Evolutionary conservation across 2,329 filamentous ascomycete genomes (phyloP), one percentile per base, ranked within the genome.

Genomic region (Pyrenophora graminea): DNA sequence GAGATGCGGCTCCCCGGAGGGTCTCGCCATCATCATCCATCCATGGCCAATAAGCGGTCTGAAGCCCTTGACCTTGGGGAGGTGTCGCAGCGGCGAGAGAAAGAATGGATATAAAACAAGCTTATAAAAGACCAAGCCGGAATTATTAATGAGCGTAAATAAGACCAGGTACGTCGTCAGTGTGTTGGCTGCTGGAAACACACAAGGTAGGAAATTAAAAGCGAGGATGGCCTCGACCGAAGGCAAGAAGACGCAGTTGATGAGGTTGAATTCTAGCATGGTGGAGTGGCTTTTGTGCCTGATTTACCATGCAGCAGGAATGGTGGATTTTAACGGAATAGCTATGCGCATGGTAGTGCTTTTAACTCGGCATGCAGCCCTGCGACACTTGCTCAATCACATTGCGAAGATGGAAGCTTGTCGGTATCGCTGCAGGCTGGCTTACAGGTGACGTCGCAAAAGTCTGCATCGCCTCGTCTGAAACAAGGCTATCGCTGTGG

Each of bases 31-130:
- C 45, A 73, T 62, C 4, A 64, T 57, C 8, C 67, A 45, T 4
- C 69, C 72, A 68, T 77, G 71, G 21, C 73, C 73, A 13, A 78
- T 33, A 10, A 78, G 45, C 6, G 69, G 70, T 17, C 39, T 55
- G 31, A 59, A 67, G 4, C 66, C 61, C n/a, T 41, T 45, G 4
- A 62, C 63, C 33, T 62, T 50, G 1, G 76, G 76, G 3, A 78
- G 60, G 52, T 76, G 67, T 12, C 74, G 63, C 7, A 30, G 31
- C 2, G 75, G 74, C 13, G 67, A 74, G 9, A 74, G 51, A 53
- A 73, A 67, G 51, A 70, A 72, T 1, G 75, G 74, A 39, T 75
- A 75, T 4, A 73, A 46, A 15, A 71, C 17, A 17, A 69, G 44
- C 13, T 56, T 56, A 45, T 70, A 55, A 8, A 63, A 13, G 17